Percentiles rank a stretch among this genome's conserved stretches.
These are phyloP conservation scores for Pyrenophora graminea DNA, from an alignment of 2,329 filamentous ascomycete species.

Conservation along the genomic window DNA sequence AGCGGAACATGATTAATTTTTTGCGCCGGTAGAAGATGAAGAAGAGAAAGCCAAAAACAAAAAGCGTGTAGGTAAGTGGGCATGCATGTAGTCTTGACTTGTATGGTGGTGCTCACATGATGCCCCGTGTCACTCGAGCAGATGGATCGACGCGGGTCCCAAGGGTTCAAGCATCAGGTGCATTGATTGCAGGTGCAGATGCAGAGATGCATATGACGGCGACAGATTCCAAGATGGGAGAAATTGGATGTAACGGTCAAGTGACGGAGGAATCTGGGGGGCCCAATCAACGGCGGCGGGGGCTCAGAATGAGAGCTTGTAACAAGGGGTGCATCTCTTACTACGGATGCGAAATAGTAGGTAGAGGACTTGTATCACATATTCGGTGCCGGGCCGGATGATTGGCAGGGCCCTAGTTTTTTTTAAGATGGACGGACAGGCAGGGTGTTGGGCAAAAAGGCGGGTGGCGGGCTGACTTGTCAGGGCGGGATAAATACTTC, in stretches of 20 bases:
- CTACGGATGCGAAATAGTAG: conserved; percentile 2
- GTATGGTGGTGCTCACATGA: conserved; percentile 2
- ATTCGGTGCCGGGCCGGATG: neutral
- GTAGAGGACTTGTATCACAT: conserved; percentile 5
- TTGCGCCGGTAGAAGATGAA: too few species aligned
- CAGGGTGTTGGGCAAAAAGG: too few species aligned
- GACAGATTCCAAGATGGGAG: neutral
- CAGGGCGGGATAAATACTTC: too few species aligned
- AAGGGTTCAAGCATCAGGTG: conserved; percentile 3
- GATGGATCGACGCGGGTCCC: neutral
- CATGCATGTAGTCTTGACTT: neutral
- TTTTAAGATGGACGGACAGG: too few species aligned
- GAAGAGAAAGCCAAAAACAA: too few species aligned
- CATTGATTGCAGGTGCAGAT: neutral
- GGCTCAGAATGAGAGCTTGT: neutral
- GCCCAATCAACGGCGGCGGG: too few species aligned
- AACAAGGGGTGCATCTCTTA: conserved; percentile 4
- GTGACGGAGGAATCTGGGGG: neutral
- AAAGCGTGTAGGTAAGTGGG: too few species aligned
- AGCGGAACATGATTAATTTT: too few species aligned
- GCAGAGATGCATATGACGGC: too few species aligned
- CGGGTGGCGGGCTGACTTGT: too few species aligned
- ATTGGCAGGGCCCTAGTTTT: conserved; percentile 2
- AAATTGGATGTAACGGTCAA: conserved; percentile 4
- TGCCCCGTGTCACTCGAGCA: conserved; percentile 1